Evolutionary conservation across 1,139 yeast species (phyloP).

Genomic region (Taphrina pruni): DNA sequence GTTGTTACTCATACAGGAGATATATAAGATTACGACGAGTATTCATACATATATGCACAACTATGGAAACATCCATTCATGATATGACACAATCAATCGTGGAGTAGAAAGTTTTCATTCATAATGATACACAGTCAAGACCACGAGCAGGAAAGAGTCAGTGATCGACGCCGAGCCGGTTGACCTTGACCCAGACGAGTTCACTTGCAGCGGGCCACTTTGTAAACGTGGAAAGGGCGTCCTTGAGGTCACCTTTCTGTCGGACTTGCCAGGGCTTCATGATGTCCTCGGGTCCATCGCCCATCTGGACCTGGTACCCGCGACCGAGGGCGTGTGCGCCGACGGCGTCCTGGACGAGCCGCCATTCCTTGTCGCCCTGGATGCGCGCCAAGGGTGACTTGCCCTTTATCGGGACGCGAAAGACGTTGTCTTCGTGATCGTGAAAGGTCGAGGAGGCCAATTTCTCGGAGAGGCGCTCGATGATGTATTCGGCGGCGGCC

Average conservation of each 20-base stretch:
- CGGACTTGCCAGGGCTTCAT: conserved; percentile 15
- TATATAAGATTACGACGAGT: no score
- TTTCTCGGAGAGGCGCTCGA: conserved; percentile 10
- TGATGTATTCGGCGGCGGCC: conserved; percentile 23
- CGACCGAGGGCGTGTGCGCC: conserved; percentile 23
- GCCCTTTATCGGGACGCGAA: conserved; percentile 18
- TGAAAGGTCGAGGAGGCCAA: conserved; percentile 6
- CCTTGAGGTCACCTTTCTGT: conserved; percentile 15
- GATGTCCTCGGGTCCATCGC: conserved; percentile 24
- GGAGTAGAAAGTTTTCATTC: no score
- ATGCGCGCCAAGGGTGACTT: conserved; percentile 7
- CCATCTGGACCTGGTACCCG: conserved; percentile 21
- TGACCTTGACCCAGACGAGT: conserved; percentile 13
- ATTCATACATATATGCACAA: no score
- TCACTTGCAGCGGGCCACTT: conserved; percentile 23
- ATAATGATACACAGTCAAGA: no score
- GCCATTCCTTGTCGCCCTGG: conserved; percentile 17
- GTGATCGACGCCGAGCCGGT: conserved; percentile 9
- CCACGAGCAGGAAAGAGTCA: no score
- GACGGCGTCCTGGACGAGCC: conserved; percentile 16
- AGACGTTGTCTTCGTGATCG: conserved; percentile 21
- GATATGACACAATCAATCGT: no score
- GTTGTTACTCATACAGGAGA: no score
- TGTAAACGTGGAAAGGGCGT: conserved; percentile 7
- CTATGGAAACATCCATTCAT: no score